Percentiles rank a stretch among this genome's conserved stretches.
These are phyloP conservation scores for Calonectria montana DNA, from an alignment of 2,329 filamentous ascomycete genomes.

Conservation along the genomic window DNA sequence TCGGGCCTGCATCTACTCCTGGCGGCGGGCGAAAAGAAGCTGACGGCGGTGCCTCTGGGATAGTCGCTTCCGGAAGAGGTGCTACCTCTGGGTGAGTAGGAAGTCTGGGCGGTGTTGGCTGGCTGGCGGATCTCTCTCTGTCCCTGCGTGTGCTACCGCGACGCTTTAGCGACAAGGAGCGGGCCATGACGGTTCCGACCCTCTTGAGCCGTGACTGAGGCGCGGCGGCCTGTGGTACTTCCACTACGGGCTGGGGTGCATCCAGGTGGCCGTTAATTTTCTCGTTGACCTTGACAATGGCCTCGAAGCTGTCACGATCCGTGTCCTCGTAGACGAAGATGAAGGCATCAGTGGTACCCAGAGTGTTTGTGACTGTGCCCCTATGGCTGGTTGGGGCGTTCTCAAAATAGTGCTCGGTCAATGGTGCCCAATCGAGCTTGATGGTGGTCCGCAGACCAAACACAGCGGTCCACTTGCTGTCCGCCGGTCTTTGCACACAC, in stretches of 20 bases:
- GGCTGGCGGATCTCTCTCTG: not conserved
- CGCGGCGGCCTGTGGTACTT: not conserved
- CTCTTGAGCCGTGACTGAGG: not conserved
- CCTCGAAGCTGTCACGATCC: not conserved
- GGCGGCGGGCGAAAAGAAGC: not conserved
- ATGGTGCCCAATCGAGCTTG: not conserved
- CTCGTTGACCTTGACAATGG: not conserved
- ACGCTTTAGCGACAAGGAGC: not conserved
- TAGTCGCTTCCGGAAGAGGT: not conserved
- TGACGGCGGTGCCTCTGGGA: not conserved
- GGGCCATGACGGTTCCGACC: not conserved
- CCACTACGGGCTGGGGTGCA: not conserved
- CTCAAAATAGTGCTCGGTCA: not conserved
- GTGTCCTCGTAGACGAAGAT: slow-evolving; percentile 1
- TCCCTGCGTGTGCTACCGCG: not conserved
- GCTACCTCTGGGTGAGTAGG: not conserved
- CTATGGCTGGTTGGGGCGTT: not conserved
- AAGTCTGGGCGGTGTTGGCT: not conserved
- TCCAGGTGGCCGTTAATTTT: not conserved
- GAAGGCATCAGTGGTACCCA: not conserved
- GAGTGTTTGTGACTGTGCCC: not conserved
- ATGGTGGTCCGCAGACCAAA: not conserved
- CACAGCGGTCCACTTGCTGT: slow-evolving; percentile 1
- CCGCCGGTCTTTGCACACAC: not conserved
- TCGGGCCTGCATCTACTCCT: not conserved